These are phyloP conservation scores for Helicostylum pulchrum DNA, from an alignment of 192 early-diverging fungal genomes.

Conservation along the genomic window DNA sequence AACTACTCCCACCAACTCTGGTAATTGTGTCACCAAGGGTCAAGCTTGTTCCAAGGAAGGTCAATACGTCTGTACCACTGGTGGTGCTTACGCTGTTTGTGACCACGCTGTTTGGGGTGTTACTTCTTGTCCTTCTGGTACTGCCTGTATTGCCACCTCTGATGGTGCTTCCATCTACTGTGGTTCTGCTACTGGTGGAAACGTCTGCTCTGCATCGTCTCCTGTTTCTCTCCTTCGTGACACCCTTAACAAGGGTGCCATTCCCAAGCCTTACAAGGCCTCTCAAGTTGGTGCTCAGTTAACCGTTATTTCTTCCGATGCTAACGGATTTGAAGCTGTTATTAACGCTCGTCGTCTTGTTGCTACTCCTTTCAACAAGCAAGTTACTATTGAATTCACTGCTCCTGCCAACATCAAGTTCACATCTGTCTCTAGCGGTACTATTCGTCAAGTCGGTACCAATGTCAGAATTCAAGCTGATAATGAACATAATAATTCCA, in stretches of 20 bases:
- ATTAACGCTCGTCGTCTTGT: slow-evolving; percentile 25
- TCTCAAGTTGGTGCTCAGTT: slow-evolving; percentile 20
- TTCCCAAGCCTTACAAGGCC: slow-evolving; percentile 18
- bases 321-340: not conserved
- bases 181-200: slow-evolving; percentile 15
- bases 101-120: slow-evolving; percentile 43
- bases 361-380: slow-evolving; percentile 7
- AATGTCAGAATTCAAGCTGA: slow-evolving; percentile 10
- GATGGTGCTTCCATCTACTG: slow-evolving; percentile 40
- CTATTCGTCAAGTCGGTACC: slow-evolving; percentile 14
- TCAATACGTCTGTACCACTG: slow-evolving; percentile 43
- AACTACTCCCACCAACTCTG: not conserved
- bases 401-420: slow-evolving; percentile 2
- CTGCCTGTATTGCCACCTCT: slow-evolving; percentile 42
- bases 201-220: not conserved
- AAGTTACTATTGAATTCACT: slow-evolving; percentile 17
- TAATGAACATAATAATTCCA: slow-evolving; percentile 7
- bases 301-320: not conserved
- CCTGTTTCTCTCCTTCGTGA: not conserved
- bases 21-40: slow-evolving; percentile 31
- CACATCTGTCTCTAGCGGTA: slow-evolving; percentile 5
- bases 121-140: slow-evolving; percentile 40
- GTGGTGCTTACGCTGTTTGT: slow-evolving; percentile 41
- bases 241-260: not conserved
- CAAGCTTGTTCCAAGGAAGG: slow-evolving; percentile 34